A percentile compares a stretch with the other conserved stretches of the same genome.
phyloP scores from a whole-genome alignment of 108 stramenopile species.

The Fragilariopsis cylindrus region DNA sequence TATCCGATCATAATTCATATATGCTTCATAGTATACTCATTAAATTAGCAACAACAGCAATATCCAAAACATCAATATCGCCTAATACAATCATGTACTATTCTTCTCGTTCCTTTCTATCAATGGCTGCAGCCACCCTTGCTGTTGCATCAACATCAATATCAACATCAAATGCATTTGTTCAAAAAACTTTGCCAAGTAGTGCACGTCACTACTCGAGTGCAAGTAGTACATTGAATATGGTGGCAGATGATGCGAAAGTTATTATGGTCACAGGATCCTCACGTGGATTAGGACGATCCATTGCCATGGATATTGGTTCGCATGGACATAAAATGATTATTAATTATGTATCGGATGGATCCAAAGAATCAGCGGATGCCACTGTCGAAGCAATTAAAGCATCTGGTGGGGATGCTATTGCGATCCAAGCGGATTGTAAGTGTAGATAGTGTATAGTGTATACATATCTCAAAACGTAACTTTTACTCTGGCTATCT shows the following conservation, averaged over 20 bases:
- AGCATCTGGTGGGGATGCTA: constrained; percentile 73
- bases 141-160: constrained; percentile 14
- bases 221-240: constrained; percentile 42
- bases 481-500: too few relatives aligned
- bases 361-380: constrained; percentile 77
- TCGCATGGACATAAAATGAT: constrained; percentile 89
- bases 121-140: constrained; percentile 18
- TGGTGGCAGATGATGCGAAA: constrained; percentile 87
- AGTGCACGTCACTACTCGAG: background rate
- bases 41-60: background rate
- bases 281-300: constrained; percentile 89
- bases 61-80: background rate
- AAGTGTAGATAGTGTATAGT: constrained; percentile 26
- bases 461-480: too few relatives aligned
- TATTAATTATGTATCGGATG: constrained; percentile 91
- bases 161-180: constrained; percentile 29
- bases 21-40: background rate
- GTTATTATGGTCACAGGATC: constrained; percentile 92
- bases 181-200: constrained; percentile 7
- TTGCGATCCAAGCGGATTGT: constrained; percentile 89
- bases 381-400: constrained; percentile 84
- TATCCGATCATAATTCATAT: too few relatives aligned
- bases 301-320: constrained; percentile 92
- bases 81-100: background rate
- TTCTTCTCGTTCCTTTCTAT: constrained; percentile 9